Percentiles rank a stretch among this genome's conserved stretches.
Conservation (phyloP, 202 grass and related monocot species). For the Panicum virgatum region DNA sequence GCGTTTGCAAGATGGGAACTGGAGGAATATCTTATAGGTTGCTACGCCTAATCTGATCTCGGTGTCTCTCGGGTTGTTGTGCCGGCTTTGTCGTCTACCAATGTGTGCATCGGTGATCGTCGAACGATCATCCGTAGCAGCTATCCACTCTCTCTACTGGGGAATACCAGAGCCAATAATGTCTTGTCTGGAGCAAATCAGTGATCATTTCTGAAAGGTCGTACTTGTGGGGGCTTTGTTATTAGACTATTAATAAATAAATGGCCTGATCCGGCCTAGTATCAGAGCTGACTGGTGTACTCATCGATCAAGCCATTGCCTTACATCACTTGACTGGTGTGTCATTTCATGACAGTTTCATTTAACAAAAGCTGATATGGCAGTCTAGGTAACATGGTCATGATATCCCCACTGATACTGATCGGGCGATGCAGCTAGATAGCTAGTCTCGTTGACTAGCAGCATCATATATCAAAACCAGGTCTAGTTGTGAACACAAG, state of each 20-base stretch:
- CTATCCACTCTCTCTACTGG: not conserved
- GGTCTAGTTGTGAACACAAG: too few relatives aligned
- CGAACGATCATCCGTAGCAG: not conserved
- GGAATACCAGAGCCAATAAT: not conserved
- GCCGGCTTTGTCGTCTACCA: slow-evolving; percentile 38
- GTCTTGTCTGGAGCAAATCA: not conserved
- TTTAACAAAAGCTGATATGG: too few relatives aligned
- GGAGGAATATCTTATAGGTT: slow-evolving; percentile 13
- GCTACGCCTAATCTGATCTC: slow-evolving; percentile 39
- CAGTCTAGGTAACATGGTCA: too few relatives aligned
- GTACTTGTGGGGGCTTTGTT: not conserved
- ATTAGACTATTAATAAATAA: slow-evolving; percentile 11
- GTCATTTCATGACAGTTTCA: too few relatives aligned
- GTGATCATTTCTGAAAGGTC: not conserved
- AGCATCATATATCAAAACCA: too few relatives aligned
- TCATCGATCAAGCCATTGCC: not conserved
- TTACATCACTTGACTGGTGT: not conserved
- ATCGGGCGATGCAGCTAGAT: too few relatives aligned
- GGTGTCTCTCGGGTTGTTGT: slow-evolving; percentile 26
- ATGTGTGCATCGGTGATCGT: not conserved
- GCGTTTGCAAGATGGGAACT: slow-evolving; percentile 30
- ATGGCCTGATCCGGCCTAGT: slow-evolving; percentile 6
- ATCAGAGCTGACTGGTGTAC: not conserved
- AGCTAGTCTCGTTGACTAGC: too few relatives aligned
- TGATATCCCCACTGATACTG: too few relatives aligned